These are phyloP conservation scores for Cercospora canescens DNA, from an alignment of 2,329 filamentous ascomycete genomes.

Conservation along the genomic window DNA sequence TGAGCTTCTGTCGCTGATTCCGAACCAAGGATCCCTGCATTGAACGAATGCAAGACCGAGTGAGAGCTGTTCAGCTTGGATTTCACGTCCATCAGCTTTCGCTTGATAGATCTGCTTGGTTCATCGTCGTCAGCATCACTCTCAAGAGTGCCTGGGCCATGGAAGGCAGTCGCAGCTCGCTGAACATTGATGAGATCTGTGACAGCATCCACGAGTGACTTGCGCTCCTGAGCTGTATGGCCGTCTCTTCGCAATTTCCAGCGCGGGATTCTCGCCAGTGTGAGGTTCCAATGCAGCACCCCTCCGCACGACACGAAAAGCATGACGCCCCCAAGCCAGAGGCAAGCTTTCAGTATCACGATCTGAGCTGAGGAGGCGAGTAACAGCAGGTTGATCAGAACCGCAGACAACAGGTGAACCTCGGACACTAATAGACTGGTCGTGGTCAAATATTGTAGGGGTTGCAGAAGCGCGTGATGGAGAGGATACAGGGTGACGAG, in stretches of 20 bases:
- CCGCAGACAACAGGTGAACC: conserved; percentile 80
- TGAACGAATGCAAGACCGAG: conserved; percentile 20
- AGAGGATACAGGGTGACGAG: conserved; percentile 74
- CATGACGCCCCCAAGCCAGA: conserved; percentile 67
- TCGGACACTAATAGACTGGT: conserved; percentile 87
- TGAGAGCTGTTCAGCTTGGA: conserved; percentile 24
- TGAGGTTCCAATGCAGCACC: conserved; percentile 79
- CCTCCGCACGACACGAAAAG: conserved; percentile 72
- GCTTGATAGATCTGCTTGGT: conserved; percentile 27
- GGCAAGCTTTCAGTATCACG: conserved; percentile 43
- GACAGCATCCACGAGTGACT: conserved; percentile 45
- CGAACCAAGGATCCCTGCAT: conserved; percentile 18
- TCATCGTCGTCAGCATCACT: conserved; percentile 52
- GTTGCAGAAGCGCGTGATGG: conserved; percentile 72
- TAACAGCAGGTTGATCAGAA: conserved; percentile 77
- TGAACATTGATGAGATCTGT: conserved; percentile 39
- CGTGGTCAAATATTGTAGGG: conserved; percentile 78
- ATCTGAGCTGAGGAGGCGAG: conserved; percentile 65
- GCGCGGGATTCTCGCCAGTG: conserved; percentile 81
- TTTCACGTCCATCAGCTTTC: conserved; percentile 15
- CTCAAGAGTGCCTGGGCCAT: conserved; percentile 28
- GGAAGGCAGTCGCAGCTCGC: conserved; percentile 31
- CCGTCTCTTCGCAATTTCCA: conserved; percentile 76
- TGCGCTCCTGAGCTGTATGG: conserved; percentile 43
- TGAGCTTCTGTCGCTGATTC: conserved; percentile 28